Base-by-base conservation (phyloP, 768 basidiomycete genomes). In the Mycena sanguinolenta region DNA sequence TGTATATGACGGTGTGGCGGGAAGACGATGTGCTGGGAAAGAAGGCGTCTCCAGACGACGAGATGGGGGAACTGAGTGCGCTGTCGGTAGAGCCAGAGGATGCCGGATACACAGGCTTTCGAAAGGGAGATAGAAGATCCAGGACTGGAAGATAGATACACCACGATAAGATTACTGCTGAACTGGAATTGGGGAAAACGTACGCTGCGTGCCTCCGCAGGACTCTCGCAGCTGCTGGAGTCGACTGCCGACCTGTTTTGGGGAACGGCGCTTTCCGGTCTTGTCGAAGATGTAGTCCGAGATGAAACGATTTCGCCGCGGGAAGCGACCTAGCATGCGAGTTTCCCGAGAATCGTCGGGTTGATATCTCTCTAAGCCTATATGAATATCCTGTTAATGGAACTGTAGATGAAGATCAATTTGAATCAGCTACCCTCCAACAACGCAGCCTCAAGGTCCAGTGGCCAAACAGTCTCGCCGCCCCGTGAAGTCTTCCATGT, bases 201-300 rank as follows among this genome's bases (percentile, higher is more conserved):
- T 77, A 94, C 93, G 82, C 77, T 87, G 82, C 76, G 90, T 90
- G 46, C 91, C 92, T 58, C 90, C 88, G 73, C 89, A 86, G 1
- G 91, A 91, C 79, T 94, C 92, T 73, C 92, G 83, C 49, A 94
- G 86, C 75, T 94, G 92, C 76, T 94, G 93, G 27, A 94, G 83
- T 61, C 93, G 91, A 75, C 91, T 92, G 55, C 93, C 92, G 55
- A 94, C 92, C 79, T 94, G 92, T 78, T 94, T 94, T 34, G 92
- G 87, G 9, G 91, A 90, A 67, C 93, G 86, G 67, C 85, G 84
- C 77, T 90, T 89, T 32, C 92, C 91, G 0, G 93, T 94, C 73
- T 85, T 86, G 38, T 80, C 80, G 77, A 82, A 82, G 74, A 90
- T 89, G 74, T 88, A 85, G 68, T 90, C 86, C 54, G 89, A 87